phyloP scores from a whole-genome alignment of 2,329 filamentous ascomycete genomes.

The Hypoxylon sp. region DNA sequence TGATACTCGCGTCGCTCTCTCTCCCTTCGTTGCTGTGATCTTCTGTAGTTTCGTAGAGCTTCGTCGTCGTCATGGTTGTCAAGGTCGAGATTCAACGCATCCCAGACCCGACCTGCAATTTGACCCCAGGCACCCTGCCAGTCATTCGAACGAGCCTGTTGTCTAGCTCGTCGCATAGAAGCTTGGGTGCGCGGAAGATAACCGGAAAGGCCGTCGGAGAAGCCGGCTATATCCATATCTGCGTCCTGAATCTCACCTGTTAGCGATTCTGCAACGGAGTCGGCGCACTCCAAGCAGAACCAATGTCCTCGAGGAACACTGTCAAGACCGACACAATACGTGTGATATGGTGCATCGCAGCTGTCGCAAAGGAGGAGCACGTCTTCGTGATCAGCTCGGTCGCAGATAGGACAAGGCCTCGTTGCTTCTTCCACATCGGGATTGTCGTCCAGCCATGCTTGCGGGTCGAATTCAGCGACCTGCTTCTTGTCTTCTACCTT shows the following conservation, averaged over 20 bases:
- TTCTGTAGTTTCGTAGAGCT: conserved; percentile 66
- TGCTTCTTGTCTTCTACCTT: conserved; percentile 87
- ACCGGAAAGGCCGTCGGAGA: conserved; percentile 52
- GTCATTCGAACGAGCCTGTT: conserved; percentile 79
- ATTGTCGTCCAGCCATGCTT: conserved; percentile 78
- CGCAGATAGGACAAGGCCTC: conserved; percentile 87
- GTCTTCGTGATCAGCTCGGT: conserved; percentile 83
- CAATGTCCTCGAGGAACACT: conserved; percentile 82
- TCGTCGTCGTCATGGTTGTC: conserved; percentile 88
- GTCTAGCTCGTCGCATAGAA: conserved; percentile 68
- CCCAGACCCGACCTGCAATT: conserved; percentile 73
- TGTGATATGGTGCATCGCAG: conserved; percentile 91
- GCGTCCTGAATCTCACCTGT: conserved; percentile 56
- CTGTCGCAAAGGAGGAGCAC: conserved; percentile 90
- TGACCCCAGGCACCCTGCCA: conserved; percentile 90
- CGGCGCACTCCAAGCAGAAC: conserved; percentile 88
- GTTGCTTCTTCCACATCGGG: conserved; percentile 79
- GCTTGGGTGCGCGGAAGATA: conserved; percentile 70
- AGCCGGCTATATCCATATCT: conserved; percentile 44
- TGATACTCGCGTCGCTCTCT: conserved; percentile 71
- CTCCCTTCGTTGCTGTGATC: conserved; percentile 67
- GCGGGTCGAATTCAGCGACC: conserved; percentile 89
- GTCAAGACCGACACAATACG: conserved; percentile 89
- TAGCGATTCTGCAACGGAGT: conserved; percentile 62
- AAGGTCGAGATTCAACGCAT: conserved; percentile 81